A percentile compares a stretch with the other conserved stretches of the same genome.
phyloP scores from a whole-genome alignment of 345 rosid genomes.

The Limnanthes douglasii region DNA sequence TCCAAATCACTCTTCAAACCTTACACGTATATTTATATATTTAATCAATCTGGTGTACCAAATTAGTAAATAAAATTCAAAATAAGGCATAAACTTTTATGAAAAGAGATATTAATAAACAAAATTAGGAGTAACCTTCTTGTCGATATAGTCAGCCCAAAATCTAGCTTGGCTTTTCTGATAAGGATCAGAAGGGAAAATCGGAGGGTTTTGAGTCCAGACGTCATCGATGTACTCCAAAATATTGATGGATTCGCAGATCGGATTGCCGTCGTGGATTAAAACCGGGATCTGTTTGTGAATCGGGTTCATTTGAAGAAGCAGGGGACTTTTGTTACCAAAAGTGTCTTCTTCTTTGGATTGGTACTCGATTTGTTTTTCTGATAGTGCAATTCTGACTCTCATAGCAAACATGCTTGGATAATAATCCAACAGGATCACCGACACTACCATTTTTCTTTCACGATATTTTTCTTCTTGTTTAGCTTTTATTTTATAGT shows the following conservation, averaged over 20 bases:
- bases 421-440: conserved; percentile 13
- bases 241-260: conserved; percentile 13
- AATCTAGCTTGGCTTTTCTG: conserved; percentile 17
- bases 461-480: neutral
- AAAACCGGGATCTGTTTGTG: conserved; percentile 16
- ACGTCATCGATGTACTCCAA: conserved; percentile 16
- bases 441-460: conserved; percentile 9
- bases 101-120: no score
- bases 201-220: conserved; percentile 4
- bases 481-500: no score
- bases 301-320: conserved; percentile 11
- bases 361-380: conserved; percentile 12
- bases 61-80: no score
- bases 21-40: no score
- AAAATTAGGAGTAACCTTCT: no score
- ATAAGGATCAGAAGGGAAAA: conserved; percentile 15
- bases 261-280: conserved; percentile 13
- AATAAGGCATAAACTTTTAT: no score
- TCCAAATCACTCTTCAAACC: no score
- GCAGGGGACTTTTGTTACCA: conserved; percentile 10
- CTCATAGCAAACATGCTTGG: conserved; percentile 12
- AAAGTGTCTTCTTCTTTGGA: conserved; percentile 6
- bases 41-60: no score
- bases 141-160: conserved; percentile 12
- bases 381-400: conserved; percentile 10